Evolutionary conservation across 805 yeast species (phyloP).

Genomic region (Kuraishia piskuri): DNA sequence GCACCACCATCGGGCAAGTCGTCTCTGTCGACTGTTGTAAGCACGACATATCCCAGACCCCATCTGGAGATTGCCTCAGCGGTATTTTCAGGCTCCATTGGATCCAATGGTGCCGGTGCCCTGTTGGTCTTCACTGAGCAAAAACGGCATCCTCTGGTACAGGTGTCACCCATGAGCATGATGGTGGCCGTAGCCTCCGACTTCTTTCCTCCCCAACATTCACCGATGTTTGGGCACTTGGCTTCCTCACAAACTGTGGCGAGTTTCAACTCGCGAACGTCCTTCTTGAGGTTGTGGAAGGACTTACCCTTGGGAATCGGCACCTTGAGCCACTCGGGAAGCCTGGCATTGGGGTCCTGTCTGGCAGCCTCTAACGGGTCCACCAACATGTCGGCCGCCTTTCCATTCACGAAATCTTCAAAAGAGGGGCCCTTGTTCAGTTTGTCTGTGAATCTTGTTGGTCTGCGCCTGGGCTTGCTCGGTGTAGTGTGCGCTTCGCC

Average conservation of each 20-base stretch:
- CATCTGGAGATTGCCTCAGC: conserved; percentile 96
- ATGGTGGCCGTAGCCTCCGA: conserved; percentile 95
- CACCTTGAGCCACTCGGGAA: conserved; percentile 92
- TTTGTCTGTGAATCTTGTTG: conserved; percentile 58
- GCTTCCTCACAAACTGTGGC: conserved; percentile 99
- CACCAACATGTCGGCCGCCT: conserved; percentile 53
- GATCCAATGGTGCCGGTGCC: conserved; percentile 82
- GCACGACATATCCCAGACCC: conserved; percentile 97
- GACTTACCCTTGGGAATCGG: conserved; percentile 95
- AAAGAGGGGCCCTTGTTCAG: conserved; percentile 85
- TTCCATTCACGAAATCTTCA: conserved; percentile 81
- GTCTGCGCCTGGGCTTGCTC: conserved; percentile 31
- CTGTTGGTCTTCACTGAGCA: conserved; percentile 95
- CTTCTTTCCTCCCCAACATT: conserved; percentile 98
- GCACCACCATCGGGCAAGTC: conserved; percentile 93
- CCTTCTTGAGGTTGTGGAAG: conserved; percentile 72
- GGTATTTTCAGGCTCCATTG: conserved; percentile 94
- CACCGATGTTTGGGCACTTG: conserved; percentile 98
- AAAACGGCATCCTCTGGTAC: conserved; percentile 98
- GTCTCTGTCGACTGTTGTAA: conserved; percentile 96
- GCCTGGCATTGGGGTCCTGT: conserved; percentile 56
- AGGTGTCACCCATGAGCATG: conserved; percentile 97
- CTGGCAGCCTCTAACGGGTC: conserved; percentile 79
- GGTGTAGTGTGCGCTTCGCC: neutral
- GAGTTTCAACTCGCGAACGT: conserved; percentile 77